Evolutionary conservation across 345 rosid genomes (phyloP).

Genomic region (Lepidium aucheri): DNA sequence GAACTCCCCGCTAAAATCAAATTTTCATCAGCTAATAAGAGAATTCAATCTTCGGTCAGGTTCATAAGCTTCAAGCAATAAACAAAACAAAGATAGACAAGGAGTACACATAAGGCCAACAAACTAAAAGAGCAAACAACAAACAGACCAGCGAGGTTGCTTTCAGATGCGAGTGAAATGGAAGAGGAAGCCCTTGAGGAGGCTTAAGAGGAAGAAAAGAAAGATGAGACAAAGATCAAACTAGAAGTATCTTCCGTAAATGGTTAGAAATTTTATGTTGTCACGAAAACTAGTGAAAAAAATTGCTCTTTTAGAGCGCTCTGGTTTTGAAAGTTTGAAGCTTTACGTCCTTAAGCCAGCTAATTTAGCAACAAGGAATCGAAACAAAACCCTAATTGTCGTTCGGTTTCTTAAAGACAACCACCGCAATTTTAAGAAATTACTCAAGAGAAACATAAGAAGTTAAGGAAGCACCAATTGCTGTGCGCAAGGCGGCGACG

Average conservation of each 20-base stretch:
- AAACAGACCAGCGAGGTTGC: not conserved
- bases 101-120: not conserved
- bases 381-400: not conserved
- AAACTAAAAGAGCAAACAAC: not conserved
- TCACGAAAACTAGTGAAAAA: too few species aligned
- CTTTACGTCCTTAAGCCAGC: not conserved
- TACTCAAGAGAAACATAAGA: not conserved
- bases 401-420: not conserved
- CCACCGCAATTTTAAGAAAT: not conserved
- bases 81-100: not conserved
- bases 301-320: too few species aligned
- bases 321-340: not conserved
- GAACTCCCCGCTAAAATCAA: not conserved
- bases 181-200: too few species aligned
- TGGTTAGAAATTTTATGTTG: too few species aligned
- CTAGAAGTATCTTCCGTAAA: too few species aligned
- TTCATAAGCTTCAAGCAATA: not conserved
- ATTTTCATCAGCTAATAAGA: not conserved
- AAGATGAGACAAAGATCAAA: too few species aligned
- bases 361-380: not conserved
- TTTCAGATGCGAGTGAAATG: too few species aligned
- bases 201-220: too few species aligned
- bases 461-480: slow-evolving; percentile 43
- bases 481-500: slow-evolving; percentile 57
- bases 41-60: not conserved